Percentiles rank a stretch among this genome's conserved stretches.
phyloP scores from a whole-genome alignment of 371 early-diverging fungal species.

The Syncephalastrum racemosum region DNA sequence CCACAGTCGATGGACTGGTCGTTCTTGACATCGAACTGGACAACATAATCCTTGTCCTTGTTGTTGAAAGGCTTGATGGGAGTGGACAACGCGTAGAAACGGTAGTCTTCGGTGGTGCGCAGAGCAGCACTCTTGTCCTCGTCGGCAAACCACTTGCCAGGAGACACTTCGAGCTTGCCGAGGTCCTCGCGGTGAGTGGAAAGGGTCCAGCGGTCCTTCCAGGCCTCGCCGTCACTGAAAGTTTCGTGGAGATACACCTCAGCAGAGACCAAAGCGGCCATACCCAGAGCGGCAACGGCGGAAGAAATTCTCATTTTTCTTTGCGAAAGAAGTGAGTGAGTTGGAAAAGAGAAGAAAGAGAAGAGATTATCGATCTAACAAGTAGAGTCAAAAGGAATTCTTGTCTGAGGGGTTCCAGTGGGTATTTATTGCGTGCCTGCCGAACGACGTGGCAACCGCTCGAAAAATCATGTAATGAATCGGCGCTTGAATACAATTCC shows the following conservation, averaged over 20 bases:
- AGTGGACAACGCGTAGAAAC: conserved; percentile 85
- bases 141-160: conserved; percentile 83
- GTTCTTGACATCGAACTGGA: conserved; percentile 96
- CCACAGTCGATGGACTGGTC: conserved; percentile 94
- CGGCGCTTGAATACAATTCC: too few relatives aligned
- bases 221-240: conserved; percentile 66
- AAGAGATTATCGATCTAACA: neutral
- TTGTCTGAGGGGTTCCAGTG: too few relatives aligned
- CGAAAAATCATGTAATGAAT: too few relatives aligned
- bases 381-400: too few relatives aligned
- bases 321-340: conserved; percentile 5
- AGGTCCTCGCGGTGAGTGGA: conserved; percentile 70
- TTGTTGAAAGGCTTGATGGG: conserved; percentile 73
- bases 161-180: conserved; percentile 72
- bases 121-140: conserved; percentile 69
- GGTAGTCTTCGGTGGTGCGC: conserved; percentile 80
- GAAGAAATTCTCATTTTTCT: conserved; percentile 58
- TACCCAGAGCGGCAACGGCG: conserved; percentile 60
- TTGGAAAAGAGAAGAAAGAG: conserved; percentile 7
- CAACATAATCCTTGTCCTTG: conserved; percentile 78
- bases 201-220: conserved; percentile 77
- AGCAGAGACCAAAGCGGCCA: conserved; percentile 66
- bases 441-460: conserved; percentile 8
- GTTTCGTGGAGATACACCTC: conserved; percentile 87
- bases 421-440: neutral